Evolutionary conservation across 169 alveolate genomes (phyloP).

Genomic region (Neospora caninum): DNA sequence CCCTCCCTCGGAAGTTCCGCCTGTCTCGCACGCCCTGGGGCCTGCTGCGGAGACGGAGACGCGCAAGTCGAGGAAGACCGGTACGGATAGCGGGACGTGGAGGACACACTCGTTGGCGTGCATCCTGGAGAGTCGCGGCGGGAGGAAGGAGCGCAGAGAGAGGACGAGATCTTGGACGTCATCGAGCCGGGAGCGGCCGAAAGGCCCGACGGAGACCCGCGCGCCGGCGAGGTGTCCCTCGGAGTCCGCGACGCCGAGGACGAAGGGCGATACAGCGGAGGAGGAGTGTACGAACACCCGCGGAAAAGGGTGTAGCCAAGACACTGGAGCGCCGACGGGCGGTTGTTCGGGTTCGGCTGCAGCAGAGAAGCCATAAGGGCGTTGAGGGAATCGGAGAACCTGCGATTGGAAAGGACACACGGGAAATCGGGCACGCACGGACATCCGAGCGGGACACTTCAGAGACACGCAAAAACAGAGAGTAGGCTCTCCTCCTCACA

Average conservation of each 20-base stretch:
- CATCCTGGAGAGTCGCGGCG: neutral
- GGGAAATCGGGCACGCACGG: too few relatives aligned
- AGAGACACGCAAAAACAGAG: neutral
- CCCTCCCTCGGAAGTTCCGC: neutral
- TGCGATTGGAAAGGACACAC: neutral
- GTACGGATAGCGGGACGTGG: neutral
- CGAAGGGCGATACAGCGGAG: neutral
- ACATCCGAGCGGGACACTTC: neutral
- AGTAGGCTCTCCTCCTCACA: too few relatives aligned
- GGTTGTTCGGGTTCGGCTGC: slow-evolving; percentile 17
- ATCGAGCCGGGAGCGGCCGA: neutral
- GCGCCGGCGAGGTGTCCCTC: neutral
- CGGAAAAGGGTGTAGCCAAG: slow-evolving; percentile 53
- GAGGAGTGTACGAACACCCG: slow-evolving; percentile 26
- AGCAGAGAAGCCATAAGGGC: slow-evolving; percentile 45
- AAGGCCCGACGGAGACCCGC: neutral
- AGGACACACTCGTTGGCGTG: neutral
- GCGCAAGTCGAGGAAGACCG: neutral
- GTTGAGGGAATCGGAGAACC: slow-evolving; percentile 52
- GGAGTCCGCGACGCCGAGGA: neutral
- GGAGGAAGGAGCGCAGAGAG: neutral
- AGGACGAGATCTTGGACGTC: neutral
- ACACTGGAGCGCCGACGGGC: slow-evolving; percentile 64
- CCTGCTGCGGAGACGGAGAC: neutral
- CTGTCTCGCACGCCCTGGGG: neutral